Conservation (phyloP, 257 asterid genomes). For the Vinca minor region DNA sequence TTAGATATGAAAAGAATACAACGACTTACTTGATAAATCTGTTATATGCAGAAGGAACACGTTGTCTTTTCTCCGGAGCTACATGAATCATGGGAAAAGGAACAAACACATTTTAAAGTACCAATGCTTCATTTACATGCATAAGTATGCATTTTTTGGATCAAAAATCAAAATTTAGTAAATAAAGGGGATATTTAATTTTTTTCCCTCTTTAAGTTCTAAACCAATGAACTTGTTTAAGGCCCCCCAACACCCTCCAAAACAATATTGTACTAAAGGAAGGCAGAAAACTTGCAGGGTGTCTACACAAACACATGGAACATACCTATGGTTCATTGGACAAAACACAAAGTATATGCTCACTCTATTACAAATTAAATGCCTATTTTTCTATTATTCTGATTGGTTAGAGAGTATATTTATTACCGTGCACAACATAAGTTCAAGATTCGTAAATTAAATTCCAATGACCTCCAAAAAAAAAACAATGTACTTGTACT, state of each 20-base stretch:
- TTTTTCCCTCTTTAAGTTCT: no score
- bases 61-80: constrained; percentile 89
- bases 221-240: neutral
- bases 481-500: no score
- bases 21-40: constrained; percentile 89
- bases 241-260: no score
- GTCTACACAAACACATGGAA: neutral
- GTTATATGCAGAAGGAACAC: constrained; percentile 89
- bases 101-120: neutral
- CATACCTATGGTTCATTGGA: neutral
- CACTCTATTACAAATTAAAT: neutral
- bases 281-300: neutral
- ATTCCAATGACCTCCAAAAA: no score
- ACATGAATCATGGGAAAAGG: constrained; percentile 7
- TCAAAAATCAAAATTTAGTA: neutral
- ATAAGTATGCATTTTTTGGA: neutral
- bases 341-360: neutral
- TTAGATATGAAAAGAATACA: no score
- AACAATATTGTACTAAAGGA: neutral
- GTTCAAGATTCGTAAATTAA: no score
- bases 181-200: neutral
- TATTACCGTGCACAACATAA: no score
- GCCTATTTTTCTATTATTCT: no score
- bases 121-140: neutral
- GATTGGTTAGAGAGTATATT: no score